Percentiles rank a stretch among this genome's conserved stretches.
phyloP scores from a whole-genome alignment of 2,329 filamentous ascomycete species.

The Paecilomyces sp. region DNA sequence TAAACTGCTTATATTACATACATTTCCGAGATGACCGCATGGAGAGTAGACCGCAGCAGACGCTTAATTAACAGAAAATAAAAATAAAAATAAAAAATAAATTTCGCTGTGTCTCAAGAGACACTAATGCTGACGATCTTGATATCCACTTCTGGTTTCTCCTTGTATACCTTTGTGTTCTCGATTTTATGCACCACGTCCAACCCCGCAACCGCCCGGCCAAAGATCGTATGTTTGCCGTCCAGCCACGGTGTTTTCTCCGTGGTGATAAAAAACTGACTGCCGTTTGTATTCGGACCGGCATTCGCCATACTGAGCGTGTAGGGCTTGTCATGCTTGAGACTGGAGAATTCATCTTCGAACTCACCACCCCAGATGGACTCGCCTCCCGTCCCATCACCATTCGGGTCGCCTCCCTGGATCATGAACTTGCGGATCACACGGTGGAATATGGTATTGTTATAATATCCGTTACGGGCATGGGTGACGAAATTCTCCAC shows the following conservation, averaged over 20 bases:
- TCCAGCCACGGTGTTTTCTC: constrained; percentile 97
- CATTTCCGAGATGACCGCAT: neutral
- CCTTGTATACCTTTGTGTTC: constrained; percentile 75
- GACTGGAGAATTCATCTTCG: constrained; percentile 82
- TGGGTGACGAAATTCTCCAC: constrained; percentile 98
- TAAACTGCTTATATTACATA: neutral
- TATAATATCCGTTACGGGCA: constrained; percentile 85
- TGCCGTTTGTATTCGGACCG: constrained; percentile 88
- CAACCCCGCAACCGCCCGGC: constrained; percentile 78
- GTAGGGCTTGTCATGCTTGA: constrained; percentile 93
- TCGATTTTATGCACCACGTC: constrained; percentile 97
- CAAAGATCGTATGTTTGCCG: constrained; percentile 93
- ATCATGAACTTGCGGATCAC: constrained; percentile 99
- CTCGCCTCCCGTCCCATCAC: constrained; percentile 83
- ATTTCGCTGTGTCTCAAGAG: constrained; percentile 4
- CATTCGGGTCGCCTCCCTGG: constrained; percentile 72
- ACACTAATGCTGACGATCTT: constrained; percentile 81
- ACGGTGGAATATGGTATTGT: constrained; percentile 94
- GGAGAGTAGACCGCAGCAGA: no score
- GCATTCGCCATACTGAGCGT: constrained; percentile 98
- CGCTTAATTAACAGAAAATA: neutral
- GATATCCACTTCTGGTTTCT: constrained; percentile 94
- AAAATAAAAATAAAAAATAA: neutral
- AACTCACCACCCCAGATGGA: constrained; percentile 91
- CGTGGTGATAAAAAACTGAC: constrained; percentile 97